phyloP scores from a whole-genome alignment of 306 rosid genomes.

The Medicago arabica region DNA sequence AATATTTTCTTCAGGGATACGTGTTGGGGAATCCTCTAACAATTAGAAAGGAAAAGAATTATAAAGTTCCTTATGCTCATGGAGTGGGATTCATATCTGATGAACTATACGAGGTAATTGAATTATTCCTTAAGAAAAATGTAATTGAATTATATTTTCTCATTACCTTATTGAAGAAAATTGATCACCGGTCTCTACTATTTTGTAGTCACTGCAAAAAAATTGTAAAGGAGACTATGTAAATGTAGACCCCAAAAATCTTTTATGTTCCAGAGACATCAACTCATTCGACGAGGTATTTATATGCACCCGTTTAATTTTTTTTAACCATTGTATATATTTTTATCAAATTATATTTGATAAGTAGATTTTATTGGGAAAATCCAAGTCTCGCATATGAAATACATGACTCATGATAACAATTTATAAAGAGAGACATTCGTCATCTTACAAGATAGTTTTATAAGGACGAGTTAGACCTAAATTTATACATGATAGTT shows the following conservation, averaged over 20 bases:
- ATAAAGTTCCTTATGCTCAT: constrained; percentile 49
- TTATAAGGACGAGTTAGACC: no score
- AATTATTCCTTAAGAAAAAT: constrained; percentile 6
- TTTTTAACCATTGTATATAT: background rate
- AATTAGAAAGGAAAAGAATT: background rate
- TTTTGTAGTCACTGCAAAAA: constrained; percentile 53
- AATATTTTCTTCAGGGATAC: constrained; percentile 59
- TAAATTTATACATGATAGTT: no score
- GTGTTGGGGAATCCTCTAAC: constrained; percentile 56
- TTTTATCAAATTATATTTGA: background rate
- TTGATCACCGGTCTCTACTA: no score
- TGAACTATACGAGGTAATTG: constrained; percentile 58
- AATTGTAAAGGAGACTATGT: constrained; percentile 58
- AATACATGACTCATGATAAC: no score
- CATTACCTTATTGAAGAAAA: no score
- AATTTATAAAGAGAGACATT: no score
- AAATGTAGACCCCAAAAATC: constrained; percentile 41
- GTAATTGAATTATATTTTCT: constrained; percentile 32
- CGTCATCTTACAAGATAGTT: no score
- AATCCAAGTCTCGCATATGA: no score
- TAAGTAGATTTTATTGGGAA: no score
- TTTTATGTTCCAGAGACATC: constrained; percentile 45
- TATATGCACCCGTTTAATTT: no score
- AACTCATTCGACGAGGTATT: constrained; percentile 40
- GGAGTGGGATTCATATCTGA: constrained; percentile 68